Conservation (phyloP, 2,329 filamentous ascomycete species). For the Cadophora luteo-olivacea region DNA sequence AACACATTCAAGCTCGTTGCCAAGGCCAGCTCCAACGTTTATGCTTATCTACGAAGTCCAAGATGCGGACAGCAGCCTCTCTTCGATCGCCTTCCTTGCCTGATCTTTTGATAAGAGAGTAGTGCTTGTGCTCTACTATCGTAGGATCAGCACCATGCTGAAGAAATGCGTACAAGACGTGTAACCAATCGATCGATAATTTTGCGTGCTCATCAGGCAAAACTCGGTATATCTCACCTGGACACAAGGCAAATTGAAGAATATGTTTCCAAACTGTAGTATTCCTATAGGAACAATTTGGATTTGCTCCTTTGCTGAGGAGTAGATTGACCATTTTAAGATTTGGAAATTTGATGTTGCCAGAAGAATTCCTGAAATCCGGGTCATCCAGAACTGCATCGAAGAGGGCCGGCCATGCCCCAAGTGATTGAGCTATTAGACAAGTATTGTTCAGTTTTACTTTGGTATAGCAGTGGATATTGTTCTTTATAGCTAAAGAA, state of each 20-base stretch:
- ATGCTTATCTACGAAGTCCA: no score
- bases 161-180: background rate
- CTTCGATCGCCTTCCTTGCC: no score
- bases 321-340: background rate
- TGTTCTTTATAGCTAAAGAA: background rate
- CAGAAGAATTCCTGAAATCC: no score
- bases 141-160: background rate
- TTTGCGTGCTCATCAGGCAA: no score
- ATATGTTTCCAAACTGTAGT: background rate
- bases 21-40: no score
- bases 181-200: background rate
- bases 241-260: background rate
- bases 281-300: background rate
- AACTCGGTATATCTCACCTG: no score
- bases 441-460: background rate
- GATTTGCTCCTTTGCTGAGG: background rate
- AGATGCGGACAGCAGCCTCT: no score
- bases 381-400: background rate
- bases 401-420: background rate
- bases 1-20: no score
- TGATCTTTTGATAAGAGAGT: no score
- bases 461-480: background rate
- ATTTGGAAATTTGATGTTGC: background rate
- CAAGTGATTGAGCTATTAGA: background rate
- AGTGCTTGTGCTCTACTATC: no score